phyloP scores from a whole-genome alignment of 2,329 filamentous ascomycete genomes.

The Exophiala spinifera region DNA sequence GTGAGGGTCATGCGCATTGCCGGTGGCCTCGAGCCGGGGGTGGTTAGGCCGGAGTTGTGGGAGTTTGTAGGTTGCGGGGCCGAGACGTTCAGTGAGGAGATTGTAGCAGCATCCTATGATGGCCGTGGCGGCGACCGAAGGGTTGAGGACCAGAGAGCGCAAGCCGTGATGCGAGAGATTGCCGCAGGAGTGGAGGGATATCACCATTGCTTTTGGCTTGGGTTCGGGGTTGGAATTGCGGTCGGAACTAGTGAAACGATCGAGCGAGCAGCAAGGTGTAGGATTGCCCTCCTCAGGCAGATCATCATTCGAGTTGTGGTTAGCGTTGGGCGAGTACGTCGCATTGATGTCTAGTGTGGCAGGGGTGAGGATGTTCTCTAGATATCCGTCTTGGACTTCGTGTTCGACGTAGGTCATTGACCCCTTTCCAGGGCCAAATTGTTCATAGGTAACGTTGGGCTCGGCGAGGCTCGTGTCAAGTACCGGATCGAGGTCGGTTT shows the following conservation, averaged over 20 bases:
- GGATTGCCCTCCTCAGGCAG: background rate
- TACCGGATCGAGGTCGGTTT: background rate
- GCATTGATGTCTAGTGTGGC: too few species aligned
- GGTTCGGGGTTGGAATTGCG: background rate
- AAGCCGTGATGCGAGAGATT: conserved; percentile 96
- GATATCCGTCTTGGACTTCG: conserved; percentile 43
- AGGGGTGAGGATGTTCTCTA: conserved; percentile 37
- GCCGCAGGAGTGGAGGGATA: conserved; percentile 95
- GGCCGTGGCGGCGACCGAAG: conserved; percentile 80
- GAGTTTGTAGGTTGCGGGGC: conserved; percentile 81
- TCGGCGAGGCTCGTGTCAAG: conserved; percentile 2
- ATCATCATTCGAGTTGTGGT: background rate
- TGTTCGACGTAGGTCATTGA: conserved; percentile 45
- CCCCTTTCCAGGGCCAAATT: conserved; percentile 25
- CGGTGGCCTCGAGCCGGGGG: conserved; percentile 64
- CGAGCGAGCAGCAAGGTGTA: background rate
- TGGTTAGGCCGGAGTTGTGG: conserved; percentile 73
- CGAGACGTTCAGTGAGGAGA: conserved; percentile 83
- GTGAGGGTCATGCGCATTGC: conserved; percentile 74
- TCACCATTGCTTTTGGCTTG: conserved; percentile 59
- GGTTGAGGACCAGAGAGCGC: conserved; percentile 78
- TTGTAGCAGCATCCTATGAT: conserved; percentile 99
- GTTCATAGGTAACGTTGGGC: conserved; percentile 1
- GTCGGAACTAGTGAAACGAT: background rate
- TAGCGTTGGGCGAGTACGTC: too few species aligned